A percentile compares a stretch with the other conserved stretches of the same genome.
These are phyloP conservation scores for Phlegmacium glaucopus DNA, from an alignment of 768 basidiomycete species.

Conservation along the genomic window DNA sequence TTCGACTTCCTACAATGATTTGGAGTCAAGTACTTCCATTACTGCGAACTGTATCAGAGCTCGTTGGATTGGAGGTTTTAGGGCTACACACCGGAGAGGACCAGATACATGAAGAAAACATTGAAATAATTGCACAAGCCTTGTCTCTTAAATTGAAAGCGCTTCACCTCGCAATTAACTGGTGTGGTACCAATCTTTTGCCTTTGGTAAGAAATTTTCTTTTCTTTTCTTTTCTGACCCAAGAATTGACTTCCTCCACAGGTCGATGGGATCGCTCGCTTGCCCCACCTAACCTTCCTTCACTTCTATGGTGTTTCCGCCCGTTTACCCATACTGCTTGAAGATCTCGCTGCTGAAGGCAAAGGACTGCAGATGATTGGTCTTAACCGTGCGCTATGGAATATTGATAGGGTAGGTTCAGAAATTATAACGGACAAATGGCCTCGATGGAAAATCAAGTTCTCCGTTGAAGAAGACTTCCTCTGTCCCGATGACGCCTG, in stretches of 20 bases:
- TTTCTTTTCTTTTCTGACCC: neutral
- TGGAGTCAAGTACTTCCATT: slow-evolving; percentile 19
- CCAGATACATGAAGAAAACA: slow-evolving; percentile 20
- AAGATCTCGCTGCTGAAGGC: slow-evolving; percentile 32
- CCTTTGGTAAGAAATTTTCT: slow-evolving; percentile 22
- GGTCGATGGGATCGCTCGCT: slow-evolving; percentile 24
- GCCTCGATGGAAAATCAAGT: slow-evolving; percentile 39
- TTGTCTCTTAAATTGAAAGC: slow-evolving; percentile 30
- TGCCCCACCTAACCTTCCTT: slow-evolving; percentile 31
- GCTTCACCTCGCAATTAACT: slow-evolving; percentile 34
- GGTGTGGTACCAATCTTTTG: slow-evolving; percentile 24
- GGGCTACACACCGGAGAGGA: slow-evolving; percentile 35
- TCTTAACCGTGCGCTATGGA: slow-evolving; percentile 36
- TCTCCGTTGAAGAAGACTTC: slow-evolving; percentile 36
- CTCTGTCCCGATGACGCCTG: slow-evolving; percentile 32
- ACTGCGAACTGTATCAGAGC: slow-evolving; percentile 20
- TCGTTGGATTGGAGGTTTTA: slow-evolving; percentile 30
- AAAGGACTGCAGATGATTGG: slow-evolving; percentile 31
- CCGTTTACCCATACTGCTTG: slow-evolving; percentile 28
- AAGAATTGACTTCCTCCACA: neutral
- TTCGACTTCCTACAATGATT: slow-evolving; percentile 28
- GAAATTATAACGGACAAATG: slow-evolving; percentile 29
- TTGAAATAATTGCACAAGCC: slow-evolving; percentile 18
- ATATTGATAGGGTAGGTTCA: slow-evolving; percentile 27
- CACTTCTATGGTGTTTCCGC: slow-evolving; percentile 32